A percentile compares a stretch with the other conserved stretches of the same genome.
phyloP scores from a whole-genome alignment of 768 basidiomycete species.

The Strobilomyces echinocephalus region DNA sequence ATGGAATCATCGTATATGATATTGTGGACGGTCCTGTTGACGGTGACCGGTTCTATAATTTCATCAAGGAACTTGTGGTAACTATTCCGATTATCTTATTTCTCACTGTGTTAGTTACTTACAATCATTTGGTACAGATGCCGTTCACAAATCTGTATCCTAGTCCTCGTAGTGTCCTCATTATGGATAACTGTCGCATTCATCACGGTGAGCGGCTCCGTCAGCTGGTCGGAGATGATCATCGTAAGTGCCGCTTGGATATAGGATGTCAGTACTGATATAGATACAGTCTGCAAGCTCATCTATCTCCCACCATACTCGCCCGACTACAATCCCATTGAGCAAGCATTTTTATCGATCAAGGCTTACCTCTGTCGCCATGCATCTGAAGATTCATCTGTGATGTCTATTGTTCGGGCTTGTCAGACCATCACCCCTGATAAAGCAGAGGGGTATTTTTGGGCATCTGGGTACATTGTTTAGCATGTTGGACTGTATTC shows the following conservation, averaged over 20 bases:
- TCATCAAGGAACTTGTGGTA: slow-evolving; percentile 9
- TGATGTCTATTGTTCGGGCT: neutral
- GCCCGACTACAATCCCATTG: neutral
- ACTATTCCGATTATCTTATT: neutral
- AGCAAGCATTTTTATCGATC: slow-evolving; percentile 7
- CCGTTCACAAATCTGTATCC: slow-evolving; percentile 4
- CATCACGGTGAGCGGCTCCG: slow-evolving; percentile 20
- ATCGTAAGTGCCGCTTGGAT: slow-evolving; percentile 11
- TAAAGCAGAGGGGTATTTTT: slow-evolving; percentile 1
- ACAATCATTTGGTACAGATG: neutral
- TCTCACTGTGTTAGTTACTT: neutral
- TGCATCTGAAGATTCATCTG: neutral
- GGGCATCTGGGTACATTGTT: slow-evolving; percentile 3
- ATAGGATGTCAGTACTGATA: neutral
- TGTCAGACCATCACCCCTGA: slow-evolving; percentile 2
- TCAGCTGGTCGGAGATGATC: slow-evolving; percentile 13
- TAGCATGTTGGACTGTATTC: neutral
- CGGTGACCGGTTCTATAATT: slow-evolving; percentile 2
- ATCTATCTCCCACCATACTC: neutral
- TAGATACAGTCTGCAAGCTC: neutral
- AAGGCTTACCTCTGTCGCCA: neutral
- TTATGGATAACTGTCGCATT: slow-evolving; percentile 25
- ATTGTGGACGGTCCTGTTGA: slow-evolving; percentile 17
- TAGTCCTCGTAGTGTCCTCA: slow-evolving; percentile 9
- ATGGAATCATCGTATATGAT: slow-evolving; percentile 13